Conservation (phyloP, 1,139 yeast species). For the Candida albicans region DNA sequence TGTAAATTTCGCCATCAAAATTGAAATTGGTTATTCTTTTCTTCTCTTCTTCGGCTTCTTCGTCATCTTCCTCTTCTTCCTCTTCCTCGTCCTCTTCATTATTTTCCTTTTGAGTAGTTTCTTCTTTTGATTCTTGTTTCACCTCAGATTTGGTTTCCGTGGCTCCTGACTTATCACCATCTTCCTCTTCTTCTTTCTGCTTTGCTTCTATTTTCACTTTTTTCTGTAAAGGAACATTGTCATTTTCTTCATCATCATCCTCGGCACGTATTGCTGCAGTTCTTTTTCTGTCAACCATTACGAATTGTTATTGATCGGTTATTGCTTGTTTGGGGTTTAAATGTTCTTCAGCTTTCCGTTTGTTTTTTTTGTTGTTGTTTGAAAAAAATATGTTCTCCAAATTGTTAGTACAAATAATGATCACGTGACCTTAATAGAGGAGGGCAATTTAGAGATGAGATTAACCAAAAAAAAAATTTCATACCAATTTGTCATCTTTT, state of each 20-base stretch:
- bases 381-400: background rate
- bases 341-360: background rate
- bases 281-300: constrained; percentile 37
- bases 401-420: too few species aligned
- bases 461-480: background rate
- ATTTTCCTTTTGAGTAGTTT: constrained; percentile 23
- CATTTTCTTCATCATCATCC: constrained; percentile 39
- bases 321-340: background rate
- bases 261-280: constrained; percentile 26
- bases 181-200: constrained; percentile 10
- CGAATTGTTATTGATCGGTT: background rate
- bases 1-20: constrained; percentile 76
- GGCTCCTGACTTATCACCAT: constrained; percentile 13
- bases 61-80: constrained; percentile 42
- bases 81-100: constrained; percentile 19
- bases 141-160: constrained; percentile 7
- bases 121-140: constrained; percentile 13
- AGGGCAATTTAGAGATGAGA: background rate
- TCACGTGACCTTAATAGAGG: background rate
- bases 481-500: too few species aligned
- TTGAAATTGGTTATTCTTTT: constrained; percentile 50
- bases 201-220: constrained; percentile 23
- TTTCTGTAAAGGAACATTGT: constrained; percentile 38
- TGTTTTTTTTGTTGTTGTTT: background rate
- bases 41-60: constrained; percentile 52